Percentiles rank a stretch among this genome's conserved stretches.
phyloP scores from a whole-genome alignment of 2,329 filamentous ascomycete genomes.

The Penicillium capsulatum region DNA sequence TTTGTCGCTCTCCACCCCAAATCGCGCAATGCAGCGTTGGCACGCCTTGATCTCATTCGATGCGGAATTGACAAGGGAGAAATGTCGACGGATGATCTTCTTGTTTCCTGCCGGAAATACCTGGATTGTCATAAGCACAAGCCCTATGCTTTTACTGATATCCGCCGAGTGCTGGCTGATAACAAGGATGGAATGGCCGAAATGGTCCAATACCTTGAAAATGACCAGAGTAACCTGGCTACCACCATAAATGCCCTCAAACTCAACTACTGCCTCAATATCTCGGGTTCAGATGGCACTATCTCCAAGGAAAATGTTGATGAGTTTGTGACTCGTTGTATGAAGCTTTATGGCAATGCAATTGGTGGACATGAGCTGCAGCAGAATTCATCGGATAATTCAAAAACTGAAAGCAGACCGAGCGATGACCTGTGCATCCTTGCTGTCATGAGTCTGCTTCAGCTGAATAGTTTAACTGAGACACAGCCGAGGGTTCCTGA shows the following conservation, averaged over 20 bases:
- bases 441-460: constrained; percentile 42
- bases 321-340: constrained; percentile 38
- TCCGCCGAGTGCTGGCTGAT: constrained; percentile 34
- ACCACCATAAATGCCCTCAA: constrained; percentile 43
- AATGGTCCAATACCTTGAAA: constrained; percentile 27
- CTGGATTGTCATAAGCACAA: constrained; percentile 41
- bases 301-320: constrained; percentile 28
- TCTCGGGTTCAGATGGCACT: constrained; percentile 30
- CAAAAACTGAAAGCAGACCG: constrained; percentile 42
- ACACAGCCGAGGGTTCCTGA: constrained; percentile 22
- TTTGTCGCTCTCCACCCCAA: constrained; percentile 35
- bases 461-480: constrained; percentile 22
- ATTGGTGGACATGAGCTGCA: constrained; percentile 14
- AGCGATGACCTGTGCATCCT: constrained; percentile 44
- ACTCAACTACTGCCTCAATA: constrained; percentile 40
- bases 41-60: constrained; percentile 31
- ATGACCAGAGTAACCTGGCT: constrained; percentile 24
- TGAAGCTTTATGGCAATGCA: constrained; percentile 31
- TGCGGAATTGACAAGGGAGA: constrained; percentile 26
- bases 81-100: constrained; percentile 29
- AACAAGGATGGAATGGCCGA: constrained; percentile 24
- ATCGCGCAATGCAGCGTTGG: constrained; percentile 43
- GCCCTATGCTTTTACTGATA: constrained; percentile 45
- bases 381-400: constrained; percentile 18
- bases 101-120: constrained; percentile 39